Percentiles rank a stretch among this genome's conserved stretches.
Evolutionary conservation across 768 basidiomycete species (phyloP).

Genomic region (Mrakia frigida): DNA sequence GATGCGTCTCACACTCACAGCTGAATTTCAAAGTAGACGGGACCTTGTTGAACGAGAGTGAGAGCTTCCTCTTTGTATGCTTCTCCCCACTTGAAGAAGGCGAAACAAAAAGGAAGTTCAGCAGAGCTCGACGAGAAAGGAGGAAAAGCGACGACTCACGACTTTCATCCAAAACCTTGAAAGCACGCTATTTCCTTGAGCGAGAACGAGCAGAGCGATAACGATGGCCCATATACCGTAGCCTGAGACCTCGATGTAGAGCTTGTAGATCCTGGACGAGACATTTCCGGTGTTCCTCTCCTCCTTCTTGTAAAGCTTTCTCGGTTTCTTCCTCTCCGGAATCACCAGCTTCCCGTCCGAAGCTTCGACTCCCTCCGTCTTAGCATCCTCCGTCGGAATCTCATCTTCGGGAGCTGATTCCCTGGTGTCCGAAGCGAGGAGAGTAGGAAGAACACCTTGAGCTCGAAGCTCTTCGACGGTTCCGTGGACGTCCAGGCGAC

Average conservation of each 20-base stretch:
- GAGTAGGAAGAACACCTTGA: constrained; percentile 60
- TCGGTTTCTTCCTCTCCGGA: constrained; percentile 39
- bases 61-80: neutral
- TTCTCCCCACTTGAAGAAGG: neutral
- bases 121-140: neutral
- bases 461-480: constrained; percentile 59
- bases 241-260: constrained; percentile 44
- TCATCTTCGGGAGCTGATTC: neutral
- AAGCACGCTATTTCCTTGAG: neutral
- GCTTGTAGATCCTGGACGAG: constrained; percentile 51
- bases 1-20: neutral
- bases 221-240: constrained; percentile 14
- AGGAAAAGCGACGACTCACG: neutral
- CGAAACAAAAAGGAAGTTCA: neutral
- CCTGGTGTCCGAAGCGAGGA: constrained; percentile 43
- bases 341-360: constrained; percentile 41
- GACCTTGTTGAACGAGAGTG: neutral
- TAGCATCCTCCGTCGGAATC: neutral
- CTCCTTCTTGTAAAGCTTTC: constrained; percentile 5
- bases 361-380: constrained; percentile 47
- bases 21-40: neutral
- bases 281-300: constrained; percentile 34
- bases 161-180: constrained; percentile 6
- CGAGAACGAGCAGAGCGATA: neutral
- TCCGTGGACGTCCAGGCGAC: constrained; percentile 70